Evolutionary conservation across 75 land plant genomes (phyloP).

Genomic region (Cryptomeria japonica): DNA sequence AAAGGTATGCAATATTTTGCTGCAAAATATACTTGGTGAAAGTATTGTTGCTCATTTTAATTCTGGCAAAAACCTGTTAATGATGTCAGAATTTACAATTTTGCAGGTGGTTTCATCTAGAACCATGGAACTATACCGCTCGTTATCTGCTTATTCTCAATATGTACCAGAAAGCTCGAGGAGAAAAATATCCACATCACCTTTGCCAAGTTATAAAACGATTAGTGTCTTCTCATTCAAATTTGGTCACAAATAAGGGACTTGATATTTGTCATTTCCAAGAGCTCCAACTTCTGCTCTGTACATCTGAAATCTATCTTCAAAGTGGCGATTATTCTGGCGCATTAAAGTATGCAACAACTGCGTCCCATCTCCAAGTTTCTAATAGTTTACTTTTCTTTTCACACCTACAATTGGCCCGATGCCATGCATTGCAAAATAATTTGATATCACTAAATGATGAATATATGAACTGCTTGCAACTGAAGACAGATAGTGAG

Average conservation of each 20-base stretch:
- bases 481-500: constrained; percentile 42
- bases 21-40: constrained; percentile 10
- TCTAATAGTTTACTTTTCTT: constrained; percentile 42
- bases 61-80: not conserved
- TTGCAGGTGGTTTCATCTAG: constrained; percentile 68
- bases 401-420: constrained; percentile 65
- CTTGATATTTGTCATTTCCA: constrained; percentile 26
- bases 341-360: constrained; percentile 49
- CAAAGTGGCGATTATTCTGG: constrained; percentile 41
- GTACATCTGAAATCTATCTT: constrained; percentile 65
- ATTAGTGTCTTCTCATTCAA: constrained; percentile 19
- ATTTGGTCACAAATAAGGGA: constrained; percentile 11
- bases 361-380: constrained; percentile 41
- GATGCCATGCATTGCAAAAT: constrained; percentile 50
- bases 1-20: constrained; percentile 31
- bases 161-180: constrained; percentile 54
- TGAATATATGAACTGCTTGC: constrained; percentile 55
- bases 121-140: constrained; percentile 75
- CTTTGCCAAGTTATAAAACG: constrained; percentile 33
- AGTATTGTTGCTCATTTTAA: not conserved
- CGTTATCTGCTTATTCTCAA: constrained; percentile 60
- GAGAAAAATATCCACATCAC: constrained; percentile 46
- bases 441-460: constrained; percentile 25
- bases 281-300: constrained; percentile 52
- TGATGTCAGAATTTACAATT: not conserved